Base-by-base conservation (phyloP, 352 stramenopile genomes). In the Plasmopara viticola region DNA sequence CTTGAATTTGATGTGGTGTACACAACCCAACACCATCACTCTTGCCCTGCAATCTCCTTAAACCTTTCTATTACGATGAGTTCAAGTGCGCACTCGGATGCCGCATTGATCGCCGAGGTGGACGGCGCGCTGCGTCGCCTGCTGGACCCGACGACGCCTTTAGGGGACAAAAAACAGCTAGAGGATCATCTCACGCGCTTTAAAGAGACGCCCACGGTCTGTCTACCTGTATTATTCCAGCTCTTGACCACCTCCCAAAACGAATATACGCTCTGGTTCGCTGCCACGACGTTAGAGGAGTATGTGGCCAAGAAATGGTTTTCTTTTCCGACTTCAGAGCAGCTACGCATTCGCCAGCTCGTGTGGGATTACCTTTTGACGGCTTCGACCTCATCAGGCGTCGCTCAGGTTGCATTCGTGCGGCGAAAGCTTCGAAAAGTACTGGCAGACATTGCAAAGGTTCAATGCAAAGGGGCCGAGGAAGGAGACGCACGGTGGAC, bases 221-320 rank as follows among this genome's bases (percentile, higher is more conserved):
- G 77, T 53, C 56, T 90, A n/a, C 75, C 74, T 31, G 72, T 90
- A 48, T 48, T 90, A 0, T 84, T 78, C 53, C 66, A 81, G 62
- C 56, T 90, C 12, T 55, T 90, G 35, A 46, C 51, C 33, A 70
- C 73, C 12, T 87, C 74, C 9, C 72, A 60, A 53, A 86, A 76
- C 60, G 74, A 88, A 66, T 88, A 87, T 56, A 64, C 74, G 59
- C 76, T 90, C 38, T 90, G 79, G 79, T 90, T 90, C 47, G 79
- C 79, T 5, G 61, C 68, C 15, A 86, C 72, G 8, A 79, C 79
- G 31, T 51, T 90, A 20, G 79, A 90, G 37, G 79, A 90, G 62
- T 88, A 88, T 59, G 73, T 90, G 2, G 73, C 75, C 28, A 74
- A 62, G 49, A 70, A 66, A 51, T 90, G 77, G 77, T 28, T 57